Evolutionary conservation across 805 yeast genomes (phyloP).

Genomic region (Yamadazyma paraphyllophila): DNA sequence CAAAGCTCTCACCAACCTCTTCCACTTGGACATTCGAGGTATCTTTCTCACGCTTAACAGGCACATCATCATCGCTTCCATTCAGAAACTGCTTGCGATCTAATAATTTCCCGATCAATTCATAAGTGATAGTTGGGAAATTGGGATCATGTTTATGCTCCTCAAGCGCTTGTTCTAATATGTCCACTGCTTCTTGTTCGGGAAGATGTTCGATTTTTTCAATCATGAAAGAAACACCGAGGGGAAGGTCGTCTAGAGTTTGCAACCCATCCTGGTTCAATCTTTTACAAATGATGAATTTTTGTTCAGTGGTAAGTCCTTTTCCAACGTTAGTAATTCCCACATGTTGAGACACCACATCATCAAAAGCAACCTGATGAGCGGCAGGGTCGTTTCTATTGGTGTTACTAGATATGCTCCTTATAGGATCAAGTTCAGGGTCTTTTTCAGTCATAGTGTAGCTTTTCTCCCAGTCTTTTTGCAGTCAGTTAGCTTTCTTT

Average conservation of each 20-base stretch:
- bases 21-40: background rate
- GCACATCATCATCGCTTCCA: background rate
- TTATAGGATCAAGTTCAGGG: background rate
- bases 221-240: constrained; percentile 36
- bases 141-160: constrained; percentile 34
- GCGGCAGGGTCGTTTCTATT: background rate
- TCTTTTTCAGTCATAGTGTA: background rate
- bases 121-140: constrained; percentile 31
- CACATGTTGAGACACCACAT: constrained; percentile 20
- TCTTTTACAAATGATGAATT: constrained; percentile 25
- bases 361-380: background rate
- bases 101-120: constrained; percentile 20
- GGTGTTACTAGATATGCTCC: background rate
- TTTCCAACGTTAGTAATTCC: constrained; percentile 26
- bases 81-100: too few species aligned
- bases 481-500: too few species aligned
- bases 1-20: background rate
- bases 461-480: too few species aligned
- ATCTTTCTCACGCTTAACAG: background rate
- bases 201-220: constrained; percentile 36
- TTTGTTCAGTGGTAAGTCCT: constrained; percentile 24
- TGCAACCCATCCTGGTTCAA: constrained; percentile 26
- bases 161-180: constrained; percentile 35
- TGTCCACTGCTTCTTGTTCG: constrained; percentile 37
- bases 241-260: constrained; percentile 28